phyloP scores from a whole-genome alignment of 2,329 filamentous ascomycete species.

The Thielaviopsis euricoi region DNA sequence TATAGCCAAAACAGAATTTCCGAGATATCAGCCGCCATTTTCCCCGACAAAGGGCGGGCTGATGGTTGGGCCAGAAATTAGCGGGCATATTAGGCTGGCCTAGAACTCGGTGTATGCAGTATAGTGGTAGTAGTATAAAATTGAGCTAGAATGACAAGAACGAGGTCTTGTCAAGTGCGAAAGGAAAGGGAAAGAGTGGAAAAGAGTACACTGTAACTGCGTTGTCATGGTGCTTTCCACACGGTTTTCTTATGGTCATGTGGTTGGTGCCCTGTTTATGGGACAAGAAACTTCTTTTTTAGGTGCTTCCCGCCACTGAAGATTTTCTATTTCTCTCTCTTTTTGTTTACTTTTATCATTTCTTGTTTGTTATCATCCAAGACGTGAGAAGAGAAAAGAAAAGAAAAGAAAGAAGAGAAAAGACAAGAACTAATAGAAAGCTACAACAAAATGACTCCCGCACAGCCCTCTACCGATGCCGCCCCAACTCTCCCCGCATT shows the following conservation, averaged over 20 bases:
- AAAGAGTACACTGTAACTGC: not conserved
- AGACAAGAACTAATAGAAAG: too few species aligned
- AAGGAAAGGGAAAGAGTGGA: not conserved
- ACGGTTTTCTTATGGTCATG: too few species aligned
- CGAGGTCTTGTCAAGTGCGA: not conserved
- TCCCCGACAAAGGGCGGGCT: too few species aligned
- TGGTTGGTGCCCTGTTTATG: too few species aligned
- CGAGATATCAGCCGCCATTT: too few species aligned
- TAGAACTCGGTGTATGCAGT: too few species aligned
- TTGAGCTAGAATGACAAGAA: not conserved
- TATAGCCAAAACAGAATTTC: too few species aligned
- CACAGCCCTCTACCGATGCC: not conserved
- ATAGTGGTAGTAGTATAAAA: too few species aligned
- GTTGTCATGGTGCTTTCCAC: not conserved
- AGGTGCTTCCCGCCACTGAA: not conserved
- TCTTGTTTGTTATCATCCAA: not conserved
- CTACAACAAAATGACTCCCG: not conserved
- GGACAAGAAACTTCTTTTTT: not conserved
- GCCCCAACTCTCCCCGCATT: constrained; percentile 66
- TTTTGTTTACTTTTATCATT: not conserved
- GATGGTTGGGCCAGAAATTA: too few species aligned
- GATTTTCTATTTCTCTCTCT: not conserved
- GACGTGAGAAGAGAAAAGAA: too few species aligned
- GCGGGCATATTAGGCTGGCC: too few species aligned
- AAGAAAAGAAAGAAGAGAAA: too few species aligned